Evolutionary conservation across 2,329 filamentous ascomycete genomes (phyloP).

Genomic region (Beauveria sp.): DNA sequence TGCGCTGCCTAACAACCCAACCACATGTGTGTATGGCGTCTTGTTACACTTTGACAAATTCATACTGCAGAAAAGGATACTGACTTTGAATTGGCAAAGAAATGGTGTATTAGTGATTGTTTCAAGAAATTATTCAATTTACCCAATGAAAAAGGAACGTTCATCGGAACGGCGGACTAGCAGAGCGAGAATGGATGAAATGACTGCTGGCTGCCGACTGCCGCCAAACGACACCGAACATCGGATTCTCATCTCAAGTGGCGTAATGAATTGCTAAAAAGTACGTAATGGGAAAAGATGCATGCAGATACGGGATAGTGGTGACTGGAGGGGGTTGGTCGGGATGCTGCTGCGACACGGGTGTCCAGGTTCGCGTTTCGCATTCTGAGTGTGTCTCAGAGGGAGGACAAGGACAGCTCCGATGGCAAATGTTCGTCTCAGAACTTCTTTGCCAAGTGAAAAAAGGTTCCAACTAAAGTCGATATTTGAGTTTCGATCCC

Average conservation of each 20-base stretch:
- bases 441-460: neutral
- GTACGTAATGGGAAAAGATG: neutral
- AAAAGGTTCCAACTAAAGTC: neutral
- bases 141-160: neutral
- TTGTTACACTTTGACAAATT: conserved; percentile 3
- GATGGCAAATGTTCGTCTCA: neutral
- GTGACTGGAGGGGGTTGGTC: neutral
- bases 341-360: conserved; percentile 6
- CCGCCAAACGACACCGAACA: neutral
- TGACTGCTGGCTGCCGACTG: neutral
- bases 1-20: neutral
- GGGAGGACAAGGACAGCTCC: neutral
- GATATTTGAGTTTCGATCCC: neutral
- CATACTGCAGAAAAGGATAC: neutral
- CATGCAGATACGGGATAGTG: neutral
- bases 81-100: too few species aligned
- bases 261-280: neutral
- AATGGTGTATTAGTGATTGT: neutral
- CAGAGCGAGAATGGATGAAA: neutral
- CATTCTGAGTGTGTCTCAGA: conserved; percentile 2
- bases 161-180: too few species aligned
- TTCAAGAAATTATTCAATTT: neutral
- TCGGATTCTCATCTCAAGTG: neutral
- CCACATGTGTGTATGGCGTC: neutral
- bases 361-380: neutral